Conservation (phyloP, 495 filamentous ascomycete species). For the Sporormia fimetaria region DNA sequence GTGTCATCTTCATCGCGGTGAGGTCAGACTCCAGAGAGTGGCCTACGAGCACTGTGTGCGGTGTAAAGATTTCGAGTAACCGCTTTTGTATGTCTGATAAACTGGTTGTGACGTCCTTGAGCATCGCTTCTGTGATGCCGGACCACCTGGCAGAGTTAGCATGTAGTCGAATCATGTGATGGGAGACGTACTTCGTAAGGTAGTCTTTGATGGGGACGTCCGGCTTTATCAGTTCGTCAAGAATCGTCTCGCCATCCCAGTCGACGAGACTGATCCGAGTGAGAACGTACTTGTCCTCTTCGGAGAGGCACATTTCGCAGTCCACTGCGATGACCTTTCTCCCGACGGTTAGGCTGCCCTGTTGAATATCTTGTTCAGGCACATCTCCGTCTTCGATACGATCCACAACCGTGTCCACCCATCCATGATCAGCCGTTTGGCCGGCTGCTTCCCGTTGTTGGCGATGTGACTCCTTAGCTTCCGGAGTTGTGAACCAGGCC, state of each 20-base stretch:
- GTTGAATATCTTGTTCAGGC: conserved; percentile 57
- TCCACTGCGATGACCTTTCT: conserved; percentile 75
- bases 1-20: conserved; percentile 67
- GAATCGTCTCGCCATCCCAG: conserved; percentile 72
- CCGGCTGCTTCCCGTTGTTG: conserved; percentile 38
- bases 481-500: conserved; percentile 41
- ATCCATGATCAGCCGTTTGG: conserved; percentile 51
- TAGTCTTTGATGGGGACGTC: conserved; percentile 76
- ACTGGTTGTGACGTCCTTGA: conserved; percentile 71
- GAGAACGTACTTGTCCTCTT: conserved; percentile 60
- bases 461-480: conserved; percentile 37
- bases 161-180: conserved; percentile 13
- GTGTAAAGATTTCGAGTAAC: conserved; percentile 59
- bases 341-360: conserved; percentile 74
- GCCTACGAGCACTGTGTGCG: conserved; percentile 70
- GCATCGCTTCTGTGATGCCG: conserved; percentile 75
- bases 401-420: conserved; percentile 68
- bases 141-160: conserved; percentile 41
- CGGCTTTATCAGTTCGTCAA: conserved; percentile 90
- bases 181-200: conserved; percentile 53
- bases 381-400: conserved; percentile 53
- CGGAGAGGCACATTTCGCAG: conserved; percentile 92
- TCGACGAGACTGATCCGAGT: conserved; percentile 75
- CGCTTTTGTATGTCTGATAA: conserved; percentile 71
- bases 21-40: conserved; percentile 90